Base-by-base conservation (phyloP, 139 green algal species). In the Coelastrella sp. region DNA sequence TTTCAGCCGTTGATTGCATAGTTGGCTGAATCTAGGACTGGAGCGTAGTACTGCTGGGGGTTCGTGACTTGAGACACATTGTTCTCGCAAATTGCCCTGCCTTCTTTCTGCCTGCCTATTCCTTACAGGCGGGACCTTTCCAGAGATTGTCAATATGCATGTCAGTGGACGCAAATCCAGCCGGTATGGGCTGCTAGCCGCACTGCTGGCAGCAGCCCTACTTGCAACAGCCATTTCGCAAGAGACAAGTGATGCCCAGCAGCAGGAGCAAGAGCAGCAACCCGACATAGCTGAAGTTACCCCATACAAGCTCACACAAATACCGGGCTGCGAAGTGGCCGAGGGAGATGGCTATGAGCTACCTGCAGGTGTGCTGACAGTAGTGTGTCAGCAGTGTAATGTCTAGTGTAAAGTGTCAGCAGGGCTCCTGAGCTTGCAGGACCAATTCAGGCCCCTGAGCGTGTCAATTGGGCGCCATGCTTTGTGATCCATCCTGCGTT, bases 241-340 rank as follows among this genome's bases (percentile, higher is more conserved):
- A 22, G n/a, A 61, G 4, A 63, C 4, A 12, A 25, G 49, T 17
- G n/a, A 15, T 12, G 15, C 61, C 10, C 82, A 87, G 82, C 82
- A 87, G 82, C 58, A 73, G 59, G 22, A 86, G 22, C 82, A 87
- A 35, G 57, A 75, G 60, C 81, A 14, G 10, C 60, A 24, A 20
- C 22, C 56, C 20, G 6, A 25, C 22, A 68, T 35, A 49, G 82
- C 82, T 59, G 82, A 78, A 61, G 27, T 87, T 9, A 8, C 15
- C 7, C 24, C 61, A 0, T 87, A 76, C 25, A 61, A 27, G 1
- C 63, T 87, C 17, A 27, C 27, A 8, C 20, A 87, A 35, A n/a
- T 87, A 49, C 82, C 82, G 12, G 82, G 82, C 7, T 87, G 82
- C 58, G 72, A 24, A 10, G 57, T 63, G 6, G 20, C 24, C 27